Base-by-base conservation (phyloP, 1,284 basidiomycete genomes). In the Leccinum glutinopallens region DNA sequence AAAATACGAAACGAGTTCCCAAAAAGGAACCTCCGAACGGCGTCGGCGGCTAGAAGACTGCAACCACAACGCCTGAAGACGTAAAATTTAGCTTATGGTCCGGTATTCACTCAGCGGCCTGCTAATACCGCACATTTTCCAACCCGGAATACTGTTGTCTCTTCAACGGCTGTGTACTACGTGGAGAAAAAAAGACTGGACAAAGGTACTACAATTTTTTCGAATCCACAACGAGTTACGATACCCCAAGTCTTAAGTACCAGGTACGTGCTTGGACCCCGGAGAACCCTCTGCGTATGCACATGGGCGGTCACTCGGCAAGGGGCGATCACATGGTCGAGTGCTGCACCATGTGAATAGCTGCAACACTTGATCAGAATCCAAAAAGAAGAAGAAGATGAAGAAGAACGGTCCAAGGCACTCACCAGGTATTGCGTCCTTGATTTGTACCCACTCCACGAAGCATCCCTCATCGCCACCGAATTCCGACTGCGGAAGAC, bases 371-470 rank as follows among this genome's bases (percentile, higher is more conserved):
- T 17, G 13, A 58, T 67, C 49, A 69, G 68, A 67, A 63, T 13
- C 17, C 22, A 43, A n/a, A 5, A 32, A 25, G 25, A 25, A 25
- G 25, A 25, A 25, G 25, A 29, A 29, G 25, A 29, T 1, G 25
- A 32, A 25, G 25, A 32, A 55, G 3, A 29, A 55, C 15, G 9
- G 53, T n/a, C 9, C 54, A 32, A 3, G 54, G 41, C 13, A 6
- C 67, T 67, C 59, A 68, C 68, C 67, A 41, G 67, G 67, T 5
- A 53, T 1, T 19, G 58, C 37, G 8, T 61, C 57, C 61, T 69
- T 70, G 39, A 70, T 69, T 9, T 68, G 67, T 19, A 68, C 29
- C 68, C 67, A 67, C 2, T 68, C 67, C 2, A 68, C 61, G 2
- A 49, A 22, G 51, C 67, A 68, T 3, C 17, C 25, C 7, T 59